These are phyloP conservation scores for Cytidiella melzeri DNA, from an alignment of 768 basidiomycete genomes.

Conservation along the genomic window DNA sequence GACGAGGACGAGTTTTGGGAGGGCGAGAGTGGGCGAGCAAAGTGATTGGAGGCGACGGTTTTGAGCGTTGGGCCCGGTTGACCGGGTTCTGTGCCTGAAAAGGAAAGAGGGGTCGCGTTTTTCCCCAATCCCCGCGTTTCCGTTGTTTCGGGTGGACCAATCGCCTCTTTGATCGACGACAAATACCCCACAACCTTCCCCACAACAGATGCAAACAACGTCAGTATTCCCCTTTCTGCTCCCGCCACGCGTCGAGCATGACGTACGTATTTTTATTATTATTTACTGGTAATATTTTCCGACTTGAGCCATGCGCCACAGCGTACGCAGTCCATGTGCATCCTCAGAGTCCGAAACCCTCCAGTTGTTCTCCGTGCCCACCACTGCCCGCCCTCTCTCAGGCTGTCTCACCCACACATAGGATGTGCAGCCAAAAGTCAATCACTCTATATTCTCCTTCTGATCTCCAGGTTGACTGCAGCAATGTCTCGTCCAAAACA, in stretches of 20 bases:
- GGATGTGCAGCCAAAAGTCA: no score
- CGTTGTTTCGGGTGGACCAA: constrained; percentile 8
- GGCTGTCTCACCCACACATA: no score
- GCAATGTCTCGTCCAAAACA: no score
- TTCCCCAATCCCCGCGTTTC: constrained; percentile 11
- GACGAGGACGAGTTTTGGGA: not conserved
- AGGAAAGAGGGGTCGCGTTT: not conserved
- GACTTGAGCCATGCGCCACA: no score
- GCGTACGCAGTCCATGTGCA: no score
- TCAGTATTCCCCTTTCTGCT: not conserved
- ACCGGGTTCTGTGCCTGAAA: constrained; percentile 1
- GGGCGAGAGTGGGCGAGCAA: constrained; percentile 3
- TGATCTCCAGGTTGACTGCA: no score
- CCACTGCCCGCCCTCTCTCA: no score
- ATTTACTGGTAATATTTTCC: no score
- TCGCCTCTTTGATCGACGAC: constrained; percentile 1
- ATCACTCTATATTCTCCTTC: no score
- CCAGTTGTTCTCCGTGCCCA: no score
- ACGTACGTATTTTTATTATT: no score
- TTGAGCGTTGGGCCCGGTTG: constrained; percentile 4
- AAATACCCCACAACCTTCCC: constrained; percentile 13
- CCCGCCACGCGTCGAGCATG: not conserved
- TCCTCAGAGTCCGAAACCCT: no score
- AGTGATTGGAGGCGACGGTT: constrained; percentile 1
- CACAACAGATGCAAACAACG: constrained; percentile 1